A percentile compares a stretch with the other conserved stretches of the same genome.
Evolutionary conservation across 176 grass and related monocot genomes (phyloP).

Genomic region (Aegilops bicornis): DNA sequence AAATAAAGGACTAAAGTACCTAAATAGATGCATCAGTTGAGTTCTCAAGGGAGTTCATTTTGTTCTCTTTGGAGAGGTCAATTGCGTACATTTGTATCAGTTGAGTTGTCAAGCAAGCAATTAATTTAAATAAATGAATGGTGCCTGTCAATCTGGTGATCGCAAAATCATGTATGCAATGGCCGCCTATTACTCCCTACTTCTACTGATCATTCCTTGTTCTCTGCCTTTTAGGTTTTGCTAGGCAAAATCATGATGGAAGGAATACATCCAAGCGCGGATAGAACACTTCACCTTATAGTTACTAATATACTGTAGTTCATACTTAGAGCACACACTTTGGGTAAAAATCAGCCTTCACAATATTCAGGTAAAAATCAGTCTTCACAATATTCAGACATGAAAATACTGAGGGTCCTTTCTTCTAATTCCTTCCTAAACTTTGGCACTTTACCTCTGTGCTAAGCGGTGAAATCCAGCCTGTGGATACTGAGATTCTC

Average conservation of each 20-base stretch:
- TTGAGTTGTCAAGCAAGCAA: not conserved
- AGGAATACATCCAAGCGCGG: too few species aligned
- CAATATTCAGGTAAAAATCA: too few species aligned
- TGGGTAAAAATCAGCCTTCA: too few species aligned
- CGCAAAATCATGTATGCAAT: not conserved
- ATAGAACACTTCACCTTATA: too few species aligned
- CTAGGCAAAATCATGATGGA: not conserved
- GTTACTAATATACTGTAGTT: too few species aligned
- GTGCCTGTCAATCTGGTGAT: not conserved
- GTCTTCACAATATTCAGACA: too few species aligned
- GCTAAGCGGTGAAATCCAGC: conserved; percentile 57
- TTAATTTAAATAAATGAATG: not conserved
- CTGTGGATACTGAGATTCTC: conserved; percentile 45
- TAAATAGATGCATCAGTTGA: not conserved
- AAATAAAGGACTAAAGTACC: not conserved
- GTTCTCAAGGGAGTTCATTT: not conserved
- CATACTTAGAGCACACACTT: too few species aligned
- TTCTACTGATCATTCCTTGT: not conserved
- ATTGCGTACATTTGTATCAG: not conserved
- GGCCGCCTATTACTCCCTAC: not conserved
- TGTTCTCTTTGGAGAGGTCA: not conserved
- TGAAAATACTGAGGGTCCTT: too few species aligned
- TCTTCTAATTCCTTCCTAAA: too few species aligned
- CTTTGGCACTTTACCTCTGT: too few species aligned
- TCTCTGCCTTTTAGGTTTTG: not conserved